Base-by-base conservation (phyloP, 768 basidiomycete genomes). In the Saitozyma podzolica region DNA sequence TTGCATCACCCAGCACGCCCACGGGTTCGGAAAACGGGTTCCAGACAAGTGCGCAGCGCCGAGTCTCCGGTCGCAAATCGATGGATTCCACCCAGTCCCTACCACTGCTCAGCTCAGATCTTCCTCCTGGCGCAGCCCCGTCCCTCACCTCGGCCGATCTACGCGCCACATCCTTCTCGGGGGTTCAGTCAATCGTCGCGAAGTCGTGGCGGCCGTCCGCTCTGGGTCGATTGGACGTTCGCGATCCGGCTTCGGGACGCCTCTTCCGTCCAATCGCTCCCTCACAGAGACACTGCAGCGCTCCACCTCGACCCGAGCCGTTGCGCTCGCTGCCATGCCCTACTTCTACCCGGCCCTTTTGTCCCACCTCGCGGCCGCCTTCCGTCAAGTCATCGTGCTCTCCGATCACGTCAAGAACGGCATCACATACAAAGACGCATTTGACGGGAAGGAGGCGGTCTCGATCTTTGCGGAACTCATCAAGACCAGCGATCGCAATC, bases 381-480 rank as follows among this genome's bases (percentile, higher is more conserved):
- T 99, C 82, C 88, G 88, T 54, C 86, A 89, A 62, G 88, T 92
- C 50, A 87, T 98, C 72, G 72, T 82, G 11, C 81, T 92, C 51
- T 75, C 85, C 9, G 94, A 97, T 80, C 85, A 89, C 56, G 80
- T 89, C 79, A 99, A 99, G 80, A 94, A 99, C 75, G 94, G 92
- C 2, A 85, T 99, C 68, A 91, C 91, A 6, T 99, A 98, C 82
- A 92, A 90, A 74, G 92, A 94, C 72, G 87, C 92, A 1, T 99
- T 99, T 71, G 94, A 98, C 76, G 96, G 96, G 5, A 88, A 94
- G 29, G 92, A 95, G 73, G 96, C 96, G 0, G 95, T 99, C 45
- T 92, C 94, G 80, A 91, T 92, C 81, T 91, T 99, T 67, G 89
- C 92, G 13, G 92, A 96, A 75, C 95, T 99, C 76, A 96, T 98